These are phyloP conservation scores for Tuber microsphaerosporum DNA, from an alignment of 495 filamentous ascomycete genomes.

Conservation along the genomic window DNA sequence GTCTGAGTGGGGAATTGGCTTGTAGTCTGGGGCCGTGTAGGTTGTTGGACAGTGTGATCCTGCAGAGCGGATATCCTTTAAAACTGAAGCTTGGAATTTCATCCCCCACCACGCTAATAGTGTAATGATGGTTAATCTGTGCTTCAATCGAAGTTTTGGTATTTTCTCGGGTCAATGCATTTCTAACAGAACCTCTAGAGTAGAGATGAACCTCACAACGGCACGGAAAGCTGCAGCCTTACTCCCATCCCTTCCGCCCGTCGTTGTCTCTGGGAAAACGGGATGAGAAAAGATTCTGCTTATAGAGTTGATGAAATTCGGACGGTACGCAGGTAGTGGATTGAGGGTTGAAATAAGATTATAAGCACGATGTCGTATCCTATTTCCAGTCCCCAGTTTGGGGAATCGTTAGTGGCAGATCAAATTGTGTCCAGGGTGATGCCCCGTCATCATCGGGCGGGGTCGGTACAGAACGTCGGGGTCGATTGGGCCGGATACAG, in stretches of 20 bases:
- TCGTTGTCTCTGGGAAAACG: neutral
- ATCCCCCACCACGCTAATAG: neutral
- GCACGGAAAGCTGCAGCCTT: neutral
- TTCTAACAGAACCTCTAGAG: slow-evolving; percentile 1
- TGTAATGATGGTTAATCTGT: neutral
- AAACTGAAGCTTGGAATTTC: neutral
- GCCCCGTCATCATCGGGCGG: neutral
- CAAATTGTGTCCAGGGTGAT: neutral
- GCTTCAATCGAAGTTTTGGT: neutral
- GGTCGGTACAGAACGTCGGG: neutral
- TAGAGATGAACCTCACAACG: slow-evolving; percentile 1
- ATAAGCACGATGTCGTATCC: slow-evolving; percentile 1
- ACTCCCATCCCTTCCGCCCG: neutral
- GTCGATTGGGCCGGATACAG: slow-evolving; percentile 1
- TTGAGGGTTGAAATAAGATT: neutral
- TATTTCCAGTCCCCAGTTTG: neutral
- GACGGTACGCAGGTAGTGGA: slow-evolving; percentile 2
- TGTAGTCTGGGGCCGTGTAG: neutral
- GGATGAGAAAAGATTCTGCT: neutral
- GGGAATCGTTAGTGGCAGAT: neutral
- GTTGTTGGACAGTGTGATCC: slow-evolving; percentile 1
- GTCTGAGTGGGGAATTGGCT: neutral
- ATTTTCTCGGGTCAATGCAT: slow-evolving; percentile 3
- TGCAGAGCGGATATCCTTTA: neutral
- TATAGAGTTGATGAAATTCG: neutral